Conservation (phyloP, 1,284 basidiomycete genomes). For the Fomitopsis schrenkii region DNA sequence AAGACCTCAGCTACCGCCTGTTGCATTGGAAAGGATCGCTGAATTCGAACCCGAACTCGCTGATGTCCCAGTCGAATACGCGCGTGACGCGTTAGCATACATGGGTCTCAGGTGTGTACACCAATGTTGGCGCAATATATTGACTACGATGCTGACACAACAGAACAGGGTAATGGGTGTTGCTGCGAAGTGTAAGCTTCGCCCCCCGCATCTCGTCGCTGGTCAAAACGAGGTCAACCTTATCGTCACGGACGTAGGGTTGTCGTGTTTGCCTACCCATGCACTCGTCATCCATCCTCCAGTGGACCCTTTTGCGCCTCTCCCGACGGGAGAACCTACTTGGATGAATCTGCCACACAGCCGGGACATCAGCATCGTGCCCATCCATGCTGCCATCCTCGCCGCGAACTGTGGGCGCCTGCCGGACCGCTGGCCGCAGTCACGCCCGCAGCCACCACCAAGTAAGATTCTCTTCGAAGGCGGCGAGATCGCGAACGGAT, state of each 20-base stretch:
- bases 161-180: conserved; percentile 7
- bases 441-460: conserved; percentile 1
- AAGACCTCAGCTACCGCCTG: neutral
- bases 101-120: neutral
- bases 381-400: conserved; percentile 19
- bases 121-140: neutral
- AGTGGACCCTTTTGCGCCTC: neutral
- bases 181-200: conserved; percentile 8
- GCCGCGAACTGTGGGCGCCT: conserved; percentile 14
- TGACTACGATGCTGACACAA: neutral
- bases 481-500: neutral
- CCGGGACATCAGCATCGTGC: conserved; percentile 14
- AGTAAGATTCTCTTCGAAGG: neutral
- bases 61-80: neutral
- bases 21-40: neutral
- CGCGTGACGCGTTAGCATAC: conserved; percentile 1
- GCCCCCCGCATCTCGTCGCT: conserved; percentile 14
- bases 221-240: conserved; percentile 12
- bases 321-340: conserved; percentile 4
- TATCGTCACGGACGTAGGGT: conserved; percentile 14
- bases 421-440: conserved; percentile 4
- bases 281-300: conserved; percentile 15
- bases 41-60: neutral
- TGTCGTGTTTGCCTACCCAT: conserved; percentile 17
- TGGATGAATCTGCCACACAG: neutral